Conservation (phyloP, 164 flowering plant species). For the Akebia trifoliata region DNA sequence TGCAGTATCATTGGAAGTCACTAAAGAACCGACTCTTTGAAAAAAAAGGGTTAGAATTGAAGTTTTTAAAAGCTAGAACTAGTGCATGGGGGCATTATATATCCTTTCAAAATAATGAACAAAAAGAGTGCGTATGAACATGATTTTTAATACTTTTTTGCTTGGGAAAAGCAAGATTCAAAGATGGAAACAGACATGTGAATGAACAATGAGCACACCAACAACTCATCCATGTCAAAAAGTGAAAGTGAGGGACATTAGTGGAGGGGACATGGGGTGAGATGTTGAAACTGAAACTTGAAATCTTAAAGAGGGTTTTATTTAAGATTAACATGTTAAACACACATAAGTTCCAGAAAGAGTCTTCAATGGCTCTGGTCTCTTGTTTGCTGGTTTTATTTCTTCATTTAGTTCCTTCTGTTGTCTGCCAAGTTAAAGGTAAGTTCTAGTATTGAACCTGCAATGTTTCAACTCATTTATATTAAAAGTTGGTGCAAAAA, state of each 20-base stretch:
- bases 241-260: constrained; percentile 14
- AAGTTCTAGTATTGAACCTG: constrained; percentile 18
- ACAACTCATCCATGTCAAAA: constrained; percentile 12
- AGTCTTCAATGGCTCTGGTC: constrained; percentile 41
- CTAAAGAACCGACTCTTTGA: too few relatives aligned
- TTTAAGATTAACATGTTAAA: constrained; percentile 5
- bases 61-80: too few relatives aligned
- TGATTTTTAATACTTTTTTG: constrained; percentile 8
- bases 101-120: too few relatives aligned
- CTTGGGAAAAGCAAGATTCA: constrained; percentile 42
- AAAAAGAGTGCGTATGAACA: constrained; percentile 16
- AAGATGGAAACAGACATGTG: constrained; percentile 22
- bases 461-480: too few relatives aligned
- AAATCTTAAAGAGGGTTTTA: background rate
- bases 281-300: constrained; percentile 5
- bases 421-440: constrained; percentile 63
- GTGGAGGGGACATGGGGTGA: constrained; percentile 12
- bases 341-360: constrained; percentile 6
- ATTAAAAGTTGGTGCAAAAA: too few relatives aligned
- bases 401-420: constrained; percentile 36
- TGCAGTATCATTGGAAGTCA: too few relatives aligned
- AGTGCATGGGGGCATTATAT: too few relatives aligned
- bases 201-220: constrained; percentile 22
- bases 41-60: too few relatives aligned
- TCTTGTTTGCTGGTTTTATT: constrained; percentile 26